Evolutionary conservation across 2,329 filamentous ascomycete species (phyloP), one percentile per base, ranked within the genome.

Genomic region (Metarhizium humberi): DNA sequence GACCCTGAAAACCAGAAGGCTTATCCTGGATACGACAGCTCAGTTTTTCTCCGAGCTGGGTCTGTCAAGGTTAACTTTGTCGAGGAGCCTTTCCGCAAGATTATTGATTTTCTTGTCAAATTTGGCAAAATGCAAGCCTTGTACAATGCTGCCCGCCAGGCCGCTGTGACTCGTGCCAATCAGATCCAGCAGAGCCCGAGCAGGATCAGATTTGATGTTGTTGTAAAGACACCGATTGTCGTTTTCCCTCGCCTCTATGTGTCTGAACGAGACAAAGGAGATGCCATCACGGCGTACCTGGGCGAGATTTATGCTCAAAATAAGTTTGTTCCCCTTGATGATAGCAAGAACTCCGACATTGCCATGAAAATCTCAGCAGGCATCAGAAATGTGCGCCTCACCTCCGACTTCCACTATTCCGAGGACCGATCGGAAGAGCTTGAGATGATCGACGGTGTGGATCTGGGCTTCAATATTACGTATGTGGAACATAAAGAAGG

Each of bases 51-150:
- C 11, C 85, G 92, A 40, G 92, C 94, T 18, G 94, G 94, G 1
- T 99, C 94, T 0, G 87, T 99, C 69, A 97, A 95, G 73, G 79
- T 99, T 67, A 97, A 96, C 68, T 99, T 99, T 68, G 75, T 97
- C 4, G 92, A 96, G 58, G 95, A 99, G 69, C 94, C 94, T 0
- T 96, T 97, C 76, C 85, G 94, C 53, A 97, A 97, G 73, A 97
- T 99, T 60, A 90, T 99, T 71, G 90, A 95, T 62, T 99, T 99
- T 70, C 78, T 95, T 47, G 91, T 99, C 69, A 99, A 99, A 65
- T 99, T 99, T 69, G 94, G 95, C 58, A 96, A 95, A 72, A 99
- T 99, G 94, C 94, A 99, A 71, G 92, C 94, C 25, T 88, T 99
- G 53, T 99, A 96, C 76, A 99, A 99, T 66, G 92, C 94, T 46